Evolutionary conservation across 2,329 filamentous ascomycete genomes (phyloP), one percentile per base, ranked within the genome.

Genomic region (Chalara sp.): DNA sequence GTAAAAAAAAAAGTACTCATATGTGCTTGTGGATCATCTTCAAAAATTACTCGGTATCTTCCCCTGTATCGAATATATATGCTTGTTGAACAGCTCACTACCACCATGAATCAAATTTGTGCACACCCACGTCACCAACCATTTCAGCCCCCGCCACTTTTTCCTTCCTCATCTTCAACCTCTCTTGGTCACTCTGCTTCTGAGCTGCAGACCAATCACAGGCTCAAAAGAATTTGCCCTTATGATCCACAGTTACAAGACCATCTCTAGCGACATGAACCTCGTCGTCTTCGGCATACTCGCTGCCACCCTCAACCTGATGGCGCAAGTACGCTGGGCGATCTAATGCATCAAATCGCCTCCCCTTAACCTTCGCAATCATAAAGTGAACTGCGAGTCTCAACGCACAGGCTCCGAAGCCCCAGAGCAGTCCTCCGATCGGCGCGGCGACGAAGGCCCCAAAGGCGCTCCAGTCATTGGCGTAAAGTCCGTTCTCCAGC

Each of bases 381-480:
- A 75, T 52, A 60, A 74, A 89, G 58, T 83, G 79, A 47, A 78
- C 76, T 0, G 68, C 65, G 40, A 91, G 66, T 31, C 88, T 76
- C 41, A 83, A 60, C 11, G 61, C 74, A 35, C 87, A 75, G 5
- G 84, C 86, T 2, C 73, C 77, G 41, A 83, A 76, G 1, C 81
- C 86, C 78, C 84, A 91, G 33, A 91, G 68, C 13, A 92, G 62
- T 28, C 86, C 86, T 1, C 88, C 88, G 2, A 91, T 69, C 0
- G 88, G 88, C 0, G 88, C 87, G 7, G 85, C 86, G 5, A 92
- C 83, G 61, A 92, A 93, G 5, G 87, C 87, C 60, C 87, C 88
- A 66, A 93, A 93, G 1, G 79, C 86, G 55, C 81, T 85, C 89
- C 89, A 93, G 66, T 92, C 87, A 45, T 83, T 76, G 1, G 75